Evolutionary conservation across 2,329 filamentous ascomycete genomes (phyloP), one percentile per base, ranked within the genome.

Genomic region (Colletotrichum abscissum): DNA sequence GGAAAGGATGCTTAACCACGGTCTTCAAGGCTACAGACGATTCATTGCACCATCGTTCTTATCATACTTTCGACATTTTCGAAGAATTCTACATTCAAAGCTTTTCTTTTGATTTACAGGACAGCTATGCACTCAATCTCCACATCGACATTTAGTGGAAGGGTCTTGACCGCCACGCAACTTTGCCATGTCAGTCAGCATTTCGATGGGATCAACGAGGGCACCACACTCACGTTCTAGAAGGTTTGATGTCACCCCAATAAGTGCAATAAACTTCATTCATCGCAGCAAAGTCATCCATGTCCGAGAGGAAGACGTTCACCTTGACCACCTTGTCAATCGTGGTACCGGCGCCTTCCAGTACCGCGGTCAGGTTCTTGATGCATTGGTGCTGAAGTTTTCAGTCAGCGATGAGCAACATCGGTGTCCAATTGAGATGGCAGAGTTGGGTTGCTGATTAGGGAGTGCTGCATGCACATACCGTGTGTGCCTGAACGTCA

Each of bases 211-310:
- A 2, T 54, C 8, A 4, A 5, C 1, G 5, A 1, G n/a, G 30
- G 12, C 8, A 3, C n/a, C 1, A 22, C 6, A 76, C 83, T 77
- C 76, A 85, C 84, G 84, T 85, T 70, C 84, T 80, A 75, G 80
- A 84, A 12, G 85, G 85, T 79, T 86, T 87, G 38, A 85, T 79
- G 9, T 86, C 83, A 24, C 83, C 85, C 84, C 94, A 95, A 86
- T 91, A 93, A 82, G 92, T 90, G 79, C 88, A 89, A 79, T 94
- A 95, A 62, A 92, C 88, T 77, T 88, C 88, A 82, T 95, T 95
- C 91, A 95, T 94, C 81, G 92, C 90, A 46, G 87, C 89, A 79
- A 95, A 95, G 82, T 94, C 87, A 75, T 88, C 90, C 92, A 95
- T 94, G 79, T 92, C 88, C 70, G 91, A 88, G 65, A 95, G 85